Base-by-base conservation (phyloP, 2,329 filamentous ascomycete genomes). In the Sarocladium kiliense region DNA sequence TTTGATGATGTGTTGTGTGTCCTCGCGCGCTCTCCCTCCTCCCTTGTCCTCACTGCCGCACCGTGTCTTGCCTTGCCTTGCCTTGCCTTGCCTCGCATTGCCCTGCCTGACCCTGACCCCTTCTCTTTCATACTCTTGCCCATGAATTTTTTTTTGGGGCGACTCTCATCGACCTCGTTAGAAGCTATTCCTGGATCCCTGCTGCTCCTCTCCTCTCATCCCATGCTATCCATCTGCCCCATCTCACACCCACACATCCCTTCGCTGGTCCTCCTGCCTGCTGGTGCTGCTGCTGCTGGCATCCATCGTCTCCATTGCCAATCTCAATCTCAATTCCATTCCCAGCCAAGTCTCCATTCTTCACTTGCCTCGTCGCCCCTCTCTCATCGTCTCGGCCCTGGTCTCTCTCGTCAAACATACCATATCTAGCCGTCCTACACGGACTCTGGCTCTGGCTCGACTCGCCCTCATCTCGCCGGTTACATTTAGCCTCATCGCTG, bases 311-410 rank as follows among this genome's bases (percentile, higher is more conserved):
- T 23, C 27, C 47, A 36, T 32, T 21, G 47, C 47, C 30, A 34
- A 51, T 51, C 47, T 36, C 44, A 47, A 47, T 47, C 47, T 45
- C 41, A 45, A 45, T 51, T 51, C 47, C 47, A 51, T 51, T 47
- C 25, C 25, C 44, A 47, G 21, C 44, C 44, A n/a, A 18, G 9
- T 32, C 44, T 32, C 26, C 27, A 51, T 51, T 36, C 30, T n/a
- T 36, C 18, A 16, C 30, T 19, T 16, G 10, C 21, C 12, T 51
- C 47, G 3, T 51, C 27, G 21, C 27, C 25, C 25, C 21, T 18
- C 18, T 30, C 26, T n/a, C n/a, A n/a, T n/a, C n/a, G n/a, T n/a
- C n/a, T n/a, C n/a, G n/a, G n/a, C n/a, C n/a, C n/a, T n/a, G n/a
- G n/a, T n/a, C n/a, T n/a, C n/a, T n/a, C n/a, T n/a, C 9, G 36